phyloP scores from a whole-genome alignment of 2,329 filamentous ascomycete genomes.

The Domatiomyces catenatus region DNA sequence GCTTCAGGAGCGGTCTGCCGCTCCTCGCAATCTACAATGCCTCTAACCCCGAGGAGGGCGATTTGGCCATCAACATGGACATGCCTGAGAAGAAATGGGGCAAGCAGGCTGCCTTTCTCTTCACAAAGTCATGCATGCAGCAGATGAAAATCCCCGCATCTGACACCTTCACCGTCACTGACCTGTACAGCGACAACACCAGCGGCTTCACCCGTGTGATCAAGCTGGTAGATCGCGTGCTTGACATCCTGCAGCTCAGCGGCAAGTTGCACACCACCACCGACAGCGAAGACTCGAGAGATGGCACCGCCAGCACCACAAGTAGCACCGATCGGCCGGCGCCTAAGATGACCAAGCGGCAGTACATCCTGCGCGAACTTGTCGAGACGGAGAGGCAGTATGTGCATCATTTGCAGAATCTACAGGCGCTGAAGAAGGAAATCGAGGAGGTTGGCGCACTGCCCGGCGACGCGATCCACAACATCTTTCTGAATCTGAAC shows the following conservation, averaged over 20 bases:
- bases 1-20: constrained; percentile 68
- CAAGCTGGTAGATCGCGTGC: constrained; percentile 79
- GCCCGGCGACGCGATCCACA: constrained; percentile 76
- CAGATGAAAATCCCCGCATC: constrained; percentile 64
- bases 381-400: constrained; percentile 95
- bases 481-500: constrained; percentile 94
- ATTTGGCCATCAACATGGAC: constrained; percentile 40
- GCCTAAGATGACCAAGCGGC: constrained; percentile 47
- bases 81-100: constrained; percentile 55
- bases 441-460: constrained; percentile 78
- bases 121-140: constrained; percentile 74
- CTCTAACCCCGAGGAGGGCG: constrained; percentile 50
- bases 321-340: constrained; percentile 19
- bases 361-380: constrained; percentile 81
- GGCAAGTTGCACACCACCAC: constrained; percentile 51
- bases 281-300: constrained; percentile 23
- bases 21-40: constrained; percentile 81
- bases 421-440: constrained; percentile 81
- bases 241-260: constrained; percentile 68
- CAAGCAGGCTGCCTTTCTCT: constrained; percentile 82
- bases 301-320: constrained; percentile 31
- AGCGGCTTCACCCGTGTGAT: constrained; percentile 88
- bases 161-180: constrained; percentile 81
- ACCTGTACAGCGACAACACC: constrained; percentile 85
- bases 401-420: constrained; percentile 86